Percentiles rank a stretch among this genome's conserved stretches.
Conservation (phyloP, 495 filamentous ascomycete species). For the Penicillium pancosmium region DNA sequence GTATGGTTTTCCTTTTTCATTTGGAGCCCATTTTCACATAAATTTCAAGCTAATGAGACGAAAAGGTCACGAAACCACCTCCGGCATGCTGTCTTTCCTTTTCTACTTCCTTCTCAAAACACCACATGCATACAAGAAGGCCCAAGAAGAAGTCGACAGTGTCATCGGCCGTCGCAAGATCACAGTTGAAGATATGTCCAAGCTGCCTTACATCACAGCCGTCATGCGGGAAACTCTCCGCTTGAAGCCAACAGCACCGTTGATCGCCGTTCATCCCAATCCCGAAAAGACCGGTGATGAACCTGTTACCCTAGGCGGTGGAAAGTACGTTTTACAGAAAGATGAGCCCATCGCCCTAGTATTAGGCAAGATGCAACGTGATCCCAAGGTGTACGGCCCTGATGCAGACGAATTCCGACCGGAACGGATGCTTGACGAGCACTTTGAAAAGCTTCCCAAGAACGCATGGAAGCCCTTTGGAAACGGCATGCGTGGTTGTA, state of each 20-base stretch:
- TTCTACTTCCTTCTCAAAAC: slow-evolving; percentile 66
- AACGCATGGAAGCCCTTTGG: slow-evolving; percentile 66
- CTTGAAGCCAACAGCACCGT: slow-evolving; percentile 60
- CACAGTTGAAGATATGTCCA: slow-evolving; percentile 66
- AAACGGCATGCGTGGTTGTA: slow-evolving; percentile 67
- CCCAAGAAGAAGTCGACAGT: slow-evolving; percentile 66
- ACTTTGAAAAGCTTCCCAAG: slow-evolving; percentile 58
- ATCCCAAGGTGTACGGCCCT: slow-evolving; percentile 64
- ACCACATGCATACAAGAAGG: slow-evolving; percentile 58
- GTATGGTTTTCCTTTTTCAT: slow-evolving; percentile 15
- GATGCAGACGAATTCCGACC: slow-evolving; percentile 66
- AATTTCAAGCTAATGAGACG: slow-evolving; percentile 13
- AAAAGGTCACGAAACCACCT: slow-evolving; percentile 73
- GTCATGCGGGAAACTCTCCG: slow-evolving; percentile 73
- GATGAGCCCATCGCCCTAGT: slow-evolving; percentile 59
- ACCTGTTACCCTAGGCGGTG: slow-evolving; percentile 52
- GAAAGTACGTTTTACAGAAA: slow-evolving; percentile 63
- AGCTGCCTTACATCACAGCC: slow-evolving; percentile 66
- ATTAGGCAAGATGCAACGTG: slow-evolving; percentile 63
- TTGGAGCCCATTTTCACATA: not conserved
- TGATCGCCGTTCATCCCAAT: slow-evolving; percentile 45
- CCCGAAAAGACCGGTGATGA: slow-evolving; percentile 53
- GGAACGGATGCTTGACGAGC: slow-evolving; percentile 66
- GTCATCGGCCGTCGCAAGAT: slow-evolving; percentile 68
- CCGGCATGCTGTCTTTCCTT: slow-evolving; percentile 54